Evolutionary conservation across 306 rosid species (phyloP).

Genomic region (Rosa chinensis): DNA sequence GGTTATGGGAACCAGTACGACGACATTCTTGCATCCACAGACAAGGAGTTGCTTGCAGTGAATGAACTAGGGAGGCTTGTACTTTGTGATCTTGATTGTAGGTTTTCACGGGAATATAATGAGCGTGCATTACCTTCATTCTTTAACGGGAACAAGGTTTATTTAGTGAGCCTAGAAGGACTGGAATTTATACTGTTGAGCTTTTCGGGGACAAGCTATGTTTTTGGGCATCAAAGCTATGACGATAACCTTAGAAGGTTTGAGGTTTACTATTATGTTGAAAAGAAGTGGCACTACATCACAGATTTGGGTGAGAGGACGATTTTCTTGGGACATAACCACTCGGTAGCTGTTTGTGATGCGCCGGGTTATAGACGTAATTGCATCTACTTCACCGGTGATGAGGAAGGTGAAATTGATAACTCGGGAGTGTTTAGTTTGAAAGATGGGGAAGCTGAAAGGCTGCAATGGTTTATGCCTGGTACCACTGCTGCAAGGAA

Average conservation of each 20-base stretch:
- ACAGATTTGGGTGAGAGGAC: neutral
- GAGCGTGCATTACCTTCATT: neutral
- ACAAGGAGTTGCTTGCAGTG: neutral
- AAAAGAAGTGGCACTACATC: neutral
- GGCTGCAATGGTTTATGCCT: neutral
- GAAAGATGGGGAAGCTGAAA: neutral
- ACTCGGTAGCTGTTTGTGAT: neutral
- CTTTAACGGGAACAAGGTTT: neutral
- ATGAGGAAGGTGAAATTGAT: neutral
- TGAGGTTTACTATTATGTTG: slow-evolving; percentile 6
- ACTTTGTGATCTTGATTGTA: neutral
- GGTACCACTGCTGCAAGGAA: neutral
- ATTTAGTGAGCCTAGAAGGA: slow-evolving; percentile 1
- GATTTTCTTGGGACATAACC: neutral
- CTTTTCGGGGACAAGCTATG: neutral
- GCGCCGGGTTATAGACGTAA: neutral
- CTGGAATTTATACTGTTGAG: neutral
- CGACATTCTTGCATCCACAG: neutral
- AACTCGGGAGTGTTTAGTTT: neutral
- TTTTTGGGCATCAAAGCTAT: neutral
- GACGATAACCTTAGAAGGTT: neutral
- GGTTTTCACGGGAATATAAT: neutral
- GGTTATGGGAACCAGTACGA: neutral
- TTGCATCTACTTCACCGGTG: slow-evolving; percentile 1
- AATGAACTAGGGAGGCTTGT: slow-evolving; percentile 1